phyloP scores from a whole-genome alignment of 2,329 filamentous ascomycete genomes.

The Fusarium ambrosium region DNA sequence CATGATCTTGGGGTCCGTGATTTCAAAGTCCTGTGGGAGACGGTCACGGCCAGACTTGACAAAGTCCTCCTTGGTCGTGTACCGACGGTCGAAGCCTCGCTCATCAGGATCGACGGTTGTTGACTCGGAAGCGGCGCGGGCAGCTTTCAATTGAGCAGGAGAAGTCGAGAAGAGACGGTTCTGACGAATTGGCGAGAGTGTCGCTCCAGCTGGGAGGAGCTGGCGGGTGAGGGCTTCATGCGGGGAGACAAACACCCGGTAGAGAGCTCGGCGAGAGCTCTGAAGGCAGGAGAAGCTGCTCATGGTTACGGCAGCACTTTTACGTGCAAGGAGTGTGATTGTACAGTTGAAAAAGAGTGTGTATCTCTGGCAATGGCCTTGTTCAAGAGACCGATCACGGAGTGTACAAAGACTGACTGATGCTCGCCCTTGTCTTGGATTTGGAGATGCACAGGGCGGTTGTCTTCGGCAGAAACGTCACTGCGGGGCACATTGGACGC shows the following conservation, averaged over 20 bases:
- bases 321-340: not conserved
- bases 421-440: constrained; percentile 16
- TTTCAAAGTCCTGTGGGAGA: constrained; percentile 60
- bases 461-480: constrained; percentile 46
- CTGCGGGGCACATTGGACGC: constrained; percentile 22
- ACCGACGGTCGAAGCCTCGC: constrained; percentile 51
- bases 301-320: constrained; percentile 51
- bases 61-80: constrained; percentile 52
- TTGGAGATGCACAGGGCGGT: constrained; percentile 34
- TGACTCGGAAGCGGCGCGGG: not conserved
- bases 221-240: constrained; percentile 44
- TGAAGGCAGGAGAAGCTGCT: constrained; percentile 55
- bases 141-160: constrained; percentile 15
- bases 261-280: constrained; percentile 61
- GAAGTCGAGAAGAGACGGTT: constrained; percentile 32
- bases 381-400: constrained; percentile 20
- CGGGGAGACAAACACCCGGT: constrained; percentile 61
- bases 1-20: constrained; percentile 58
- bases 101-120: constrained; percentile 28
- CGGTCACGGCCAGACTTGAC: constrained; percentile 53
- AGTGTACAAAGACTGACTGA: constrained; percentile 26
- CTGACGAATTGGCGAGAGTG: constrained; percentile 21
- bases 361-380: constrained; percentile 25
- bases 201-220: constrained; percentile 25
- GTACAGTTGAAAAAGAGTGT: constrained; percentile 9